A percentile compares a stretch with the other conserved stretches of the same genome.
These are phyloP conservation scores for Hippophae rhamnoides DNA, from an alignment of 306 rosid genomes.

Conservation along the genomic window DNA sequence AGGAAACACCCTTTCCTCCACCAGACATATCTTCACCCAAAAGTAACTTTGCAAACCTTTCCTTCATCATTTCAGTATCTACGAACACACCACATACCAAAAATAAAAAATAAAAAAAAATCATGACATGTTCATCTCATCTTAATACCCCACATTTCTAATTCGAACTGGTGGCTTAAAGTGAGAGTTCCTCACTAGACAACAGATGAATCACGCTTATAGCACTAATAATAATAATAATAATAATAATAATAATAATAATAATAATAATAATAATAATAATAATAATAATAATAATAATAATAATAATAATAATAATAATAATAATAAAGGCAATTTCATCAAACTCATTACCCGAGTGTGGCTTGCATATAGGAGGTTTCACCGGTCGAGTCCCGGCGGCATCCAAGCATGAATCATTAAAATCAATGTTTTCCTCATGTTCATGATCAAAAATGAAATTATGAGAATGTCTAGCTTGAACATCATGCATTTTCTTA, in stretches of 20 bases:
- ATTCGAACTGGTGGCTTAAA: too few relatives aligned
- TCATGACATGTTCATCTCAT: too few relatives aligned
- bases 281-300: too few relatives aligned
- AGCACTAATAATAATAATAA: too few relatives aligned
- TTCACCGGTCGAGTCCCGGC: slow-evolving; percentile 3
- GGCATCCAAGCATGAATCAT: slow-evolving; percentile 10
- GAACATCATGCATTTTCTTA: slow-evolving; percentile 55
- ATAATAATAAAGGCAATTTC: too few relatives aligned
- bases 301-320: too few relatives aligned
- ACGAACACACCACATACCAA: slow-evolving; percentile 12
- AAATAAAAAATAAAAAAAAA: too few relatives aligned
- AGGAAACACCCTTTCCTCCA: slow-evolving; percentile 95
- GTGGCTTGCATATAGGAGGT: slow-evolving; percentile 25
- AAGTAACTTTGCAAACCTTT: slow-evolving; percentile 76
- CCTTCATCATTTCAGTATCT: slow-evolving; percentile 74
- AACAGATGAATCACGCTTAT: too few relatives aligned
- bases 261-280: too few relatives aligned
- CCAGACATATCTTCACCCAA: slow-evolving; percentile 99
- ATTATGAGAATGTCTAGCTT: slow-evolving; percentile 44
- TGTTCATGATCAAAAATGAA: slow-evolving; percentile 31
- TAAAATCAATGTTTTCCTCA: slow-evolving; percentile 17
- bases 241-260: too few relatives aligned
- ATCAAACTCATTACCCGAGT: slow-evolving; percentile 25
- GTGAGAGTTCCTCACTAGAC: too few relatives aligned
- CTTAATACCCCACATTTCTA: too few relatives aligned